phyloP scores from a whole-genome alignment of 345 rosid species.

The Eucalyptus cloeziana region DNA sequence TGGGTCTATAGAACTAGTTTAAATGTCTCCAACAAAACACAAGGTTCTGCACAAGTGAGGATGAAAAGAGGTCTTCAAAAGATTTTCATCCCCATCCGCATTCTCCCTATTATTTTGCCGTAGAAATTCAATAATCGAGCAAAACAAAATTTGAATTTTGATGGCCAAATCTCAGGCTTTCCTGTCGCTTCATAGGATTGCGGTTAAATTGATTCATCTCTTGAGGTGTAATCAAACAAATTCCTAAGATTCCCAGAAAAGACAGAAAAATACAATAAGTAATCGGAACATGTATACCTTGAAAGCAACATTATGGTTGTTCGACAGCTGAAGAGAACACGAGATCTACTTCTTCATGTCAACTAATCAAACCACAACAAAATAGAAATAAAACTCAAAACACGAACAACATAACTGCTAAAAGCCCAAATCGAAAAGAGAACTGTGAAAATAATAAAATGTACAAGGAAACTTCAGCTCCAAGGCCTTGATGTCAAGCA shows the following conservation, averaged over 20 bases:
- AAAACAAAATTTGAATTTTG: background rate
- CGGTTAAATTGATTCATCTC: background rate
- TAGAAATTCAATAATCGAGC: background rate
- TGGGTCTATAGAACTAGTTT: accelerated
- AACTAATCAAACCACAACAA: constrained; percentile 18
- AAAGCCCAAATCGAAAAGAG: background rate
- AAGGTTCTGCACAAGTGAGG: no score
- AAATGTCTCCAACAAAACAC: background rate
- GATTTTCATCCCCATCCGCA: background rate
- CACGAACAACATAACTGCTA: background rate
- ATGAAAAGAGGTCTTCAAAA: no score
- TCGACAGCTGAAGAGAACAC: constrained; percentile 57
- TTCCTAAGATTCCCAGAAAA: background rate
- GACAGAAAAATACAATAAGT: background rate
- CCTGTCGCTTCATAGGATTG: background rate
- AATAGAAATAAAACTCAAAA: background rate
- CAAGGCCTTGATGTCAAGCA: constrained; percentile 54
- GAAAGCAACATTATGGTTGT: constrained; percentile 60
- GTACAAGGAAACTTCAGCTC: constrained; percentile 69
- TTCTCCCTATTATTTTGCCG: background rate
- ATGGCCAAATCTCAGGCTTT: background rate
- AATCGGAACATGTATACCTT: constrained; percentile 24
- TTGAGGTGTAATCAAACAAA: background rate
- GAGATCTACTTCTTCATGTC: constrained; percentile 83
- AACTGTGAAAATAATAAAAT: background rate